These are phyloP conservation scores for Cutaneotrichosporon daszewskae DNA, from an alignment of 1,284 basidiomycete genomes.

Conservation along the genomic window DNA sequence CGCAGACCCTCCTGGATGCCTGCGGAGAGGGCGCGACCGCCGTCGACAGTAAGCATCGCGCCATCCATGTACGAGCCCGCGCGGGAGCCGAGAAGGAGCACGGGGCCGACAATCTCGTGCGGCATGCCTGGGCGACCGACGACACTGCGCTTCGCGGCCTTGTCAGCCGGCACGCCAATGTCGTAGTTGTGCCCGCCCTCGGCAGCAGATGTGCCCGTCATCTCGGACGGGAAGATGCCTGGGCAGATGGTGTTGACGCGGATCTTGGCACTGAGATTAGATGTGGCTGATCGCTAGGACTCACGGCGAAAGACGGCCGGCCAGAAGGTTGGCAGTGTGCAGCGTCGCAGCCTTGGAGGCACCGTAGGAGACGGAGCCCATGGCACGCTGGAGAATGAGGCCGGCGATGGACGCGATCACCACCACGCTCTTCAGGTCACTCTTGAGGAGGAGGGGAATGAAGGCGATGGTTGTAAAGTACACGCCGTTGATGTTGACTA, in stretches of 20 bases:
- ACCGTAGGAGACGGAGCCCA: slow-evolving; percentile 38
- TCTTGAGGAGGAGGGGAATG: slow-evolving; percentile 38
- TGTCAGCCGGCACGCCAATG: slow-evolving; percentile 17
- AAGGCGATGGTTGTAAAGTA: slow-evolving; percentile 43
- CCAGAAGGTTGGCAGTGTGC: slow-evolving; percentile 32
- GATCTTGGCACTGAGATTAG: slow-evolving; percentile 23
- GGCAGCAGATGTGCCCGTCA: slow-evolving; percentile 27
- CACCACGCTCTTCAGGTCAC: slow-evolving; percentile 35
- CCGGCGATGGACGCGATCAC: slow-evolving; percentile 44
- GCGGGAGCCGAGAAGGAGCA: slow-evolving; percentile 33
- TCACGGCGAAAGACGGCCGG: slow-evolving; percentile 31
- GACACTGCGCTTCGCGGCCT: slow-evolving; percentile 31
- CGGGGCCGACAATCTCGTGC: slow-evolving; percentile 45
- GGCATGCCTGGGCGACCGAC: slow-evolving; percentile 38
- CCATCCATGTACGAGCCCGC: slow-evolving; percentile 44
- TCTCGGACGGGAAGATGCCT: slow-evolving; percentile 39
- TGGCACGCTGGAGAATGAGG: slow-evolving; percentile 32
- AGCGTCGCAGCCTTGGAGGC: slow-evolving; percentile 40
- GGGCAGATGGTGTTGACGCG: slow-evolving; percentile 40
- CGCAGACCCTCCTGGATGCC: slow-evolving; percentile 33
- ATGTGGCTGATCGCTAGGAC: not conserved
- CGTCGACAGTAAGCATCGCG: slow-evolving; percentile 40
- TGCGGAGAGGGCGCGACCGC: slow-evolving; percentile 38
- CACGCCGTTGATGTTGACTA: slow-evolving; percentile 36
- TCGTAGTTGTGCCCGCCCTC: slow-evolving; percentile 20